phyloP scores from a whole-genome alignment of 495 filamentous ascomycete species.

The Aspergillus nidulans region DNA sequence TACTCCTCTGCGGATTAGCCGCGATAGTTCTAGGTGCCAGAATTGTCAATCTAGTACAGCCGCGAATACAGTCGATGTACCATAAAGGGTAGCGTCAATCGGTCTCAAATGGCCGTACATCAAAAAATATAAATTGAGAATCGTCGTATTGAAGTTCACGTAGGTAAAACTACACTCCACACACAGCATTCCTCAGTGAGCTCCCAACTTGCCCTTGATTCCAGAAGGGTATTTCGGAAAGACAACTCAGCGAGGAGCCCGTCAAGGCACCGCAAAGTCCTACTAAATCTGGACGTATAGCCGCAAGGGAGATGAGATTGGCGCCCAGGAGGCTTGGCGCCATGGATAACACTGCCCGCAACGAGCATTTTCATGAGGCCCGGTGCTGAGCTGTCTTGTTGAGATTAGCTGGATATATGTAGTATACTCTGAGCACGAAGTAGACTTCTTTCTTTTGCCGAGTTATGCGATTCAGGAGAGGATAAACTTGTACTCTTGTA shows the following conservation, averaged over 20 bases:
- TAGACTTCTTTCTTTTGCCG: background rate
- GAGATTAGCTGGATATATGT: background rate
- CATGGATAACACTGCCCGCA: background rate
- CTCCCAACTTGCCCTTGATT: too few relatives aligned
- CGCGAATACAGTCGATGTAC: constrained; percentile 2
- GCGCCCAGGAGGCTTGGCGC: background rate
- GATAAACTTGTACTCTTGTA: too few relatives aligned
- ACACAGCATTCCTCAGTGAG: too few relatives aligned
- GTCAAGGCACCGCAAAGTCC: too few relatives aligned
- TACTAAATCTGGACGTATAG: too few relatives aligned
- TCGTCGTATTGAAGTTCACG: too few relatives aligned
- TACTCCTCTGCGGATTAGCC: background rate
- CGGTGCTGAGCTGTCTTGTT: background rate
- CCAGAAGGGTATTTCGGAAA: too few relatives aligned
- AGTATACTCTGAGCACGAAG: background rate
- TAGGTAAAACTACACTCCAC: too few relatives aligned
- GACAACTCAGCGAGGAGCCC: too few relatives aligned
- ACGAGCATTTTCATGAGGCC: background rate
- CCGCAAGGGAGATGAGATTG: background rate
- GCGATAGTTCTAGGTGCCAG: background rate
- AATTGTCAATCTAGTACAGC: background rate
- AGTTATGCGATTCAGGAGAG: too few relatives aligned
- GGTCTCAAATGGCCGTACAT: background rate
- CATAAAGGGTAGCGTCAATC: background rate
- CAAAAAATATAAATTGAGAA: too few relatives aligned